Base-by-base conservation (phyloP, 2,329 filamentous ascomycete genomes). In the Trichoderma harzianum region DNA sequence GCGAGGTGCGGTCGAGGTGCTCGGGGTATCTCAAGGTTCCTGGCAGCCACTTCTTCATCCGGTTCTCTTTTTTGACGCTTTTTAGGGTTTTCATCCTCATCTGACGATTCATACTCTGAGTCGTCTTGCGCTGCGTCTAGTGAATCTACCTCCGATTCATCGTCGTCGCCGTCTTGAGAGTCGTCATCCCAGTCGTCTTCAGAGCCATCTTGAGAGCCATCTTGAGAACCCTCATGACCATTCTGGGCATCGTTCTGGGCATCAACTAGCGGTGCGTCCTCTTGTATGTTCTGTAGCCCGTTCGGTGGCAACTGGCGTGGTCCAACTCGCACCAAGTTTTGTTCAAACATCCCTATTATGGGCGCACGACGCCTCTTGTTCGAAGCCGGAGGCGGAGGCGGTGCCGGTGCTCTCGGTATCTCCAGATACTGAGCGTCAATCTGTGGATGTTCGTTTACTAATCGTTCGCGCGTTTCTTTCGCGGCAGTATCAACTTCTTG, bases 401-500 rank as follows among this genome's bases (percentile, higher is more conserved):
- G 39, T 12, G n/a, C 10, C 11, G 21, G 21, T 24, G 47, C 10
- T 36, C 26, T 43, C 21, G 24, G n/a, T 26, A 63, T 84, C 58
- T 87, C 83, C 16, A 94, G 82, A 47, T 87, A 80, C 10, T 89
- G 85, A 28, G 86, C 83, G 1, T 86, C 78, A n/a, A 93, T 77
- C 5, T 86, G 83, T 0, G 92, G 91, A 73, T 93, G 87, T 36
- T 90, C 85, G 26, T 85, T 82, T 16, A 84, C 80, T 4, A 91
- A 82, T 76, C 86, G 86, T 57, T 86, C 83, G 26, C 88, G 85
- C 1, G 89, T 88, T 53, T 83, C 82, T 62, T 85, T 83, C 75
- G 92, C 89, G 1, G 92, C 93, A 21, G 82, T 83, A 21, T 84
- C 83, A 18, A 93, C 88, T 74, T 94, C 92, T 8, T 85, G 78